Evolutionary conservation across 768 basidiomycete species (phyloP).

Genomic region (Trametes punicea): DNA sequence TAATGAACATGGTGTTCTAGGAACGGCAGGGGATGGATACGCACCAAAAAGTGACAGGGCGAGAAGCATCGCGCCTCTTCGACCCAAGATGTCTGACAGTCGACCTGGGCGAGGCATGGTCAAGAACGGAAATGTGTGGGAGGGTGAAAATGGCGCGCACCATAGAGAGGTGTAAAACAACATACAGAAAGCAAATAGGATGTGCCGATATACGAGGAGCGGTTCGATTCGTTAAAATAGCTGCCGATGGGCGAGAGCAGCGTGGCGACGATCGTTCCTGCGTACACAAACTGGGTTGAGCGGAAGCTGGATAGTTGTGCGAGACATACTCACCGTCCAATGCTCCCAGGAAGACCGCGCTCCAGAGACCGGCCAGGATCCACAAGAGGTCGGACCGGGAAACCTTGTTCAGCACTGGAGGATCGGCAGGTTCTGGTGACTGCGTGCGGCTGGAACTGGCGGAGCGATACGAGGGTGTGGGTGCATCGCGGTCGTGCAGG

Average conservation of each 20-base stretch:
- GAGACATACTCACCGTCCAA: conserved; percentile 79
- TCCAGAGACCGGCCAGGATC: conserved; percentile 79
- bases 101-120: conserved; percentile 50
- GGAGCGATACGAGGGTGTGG: conserved; percentile 25
- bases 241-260: conserved; percentile 83
- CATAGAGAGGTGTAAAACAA: conserved; percentile 89
- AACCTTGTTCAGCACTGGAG: conserved; percentile 36
- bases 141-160: conserved; percentile 36
- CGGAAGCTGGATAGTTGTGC: no score
- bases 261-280: conserved; percentile 86
- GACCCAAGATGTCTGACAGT: conserved; percentile 79
- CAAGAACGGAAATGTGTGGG: conserved; percentile 19
- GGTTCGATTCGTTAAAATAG: conserved; percentile 74
- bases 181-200: conserved; percentile 85
- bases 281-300: conserved; percentile 1
- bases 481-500: conserved; percentile 40
- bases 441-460: conserved; percentile 5
- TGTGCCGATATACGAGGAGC: conserved; percentile 85
- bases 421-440: conserved; percentile 12
- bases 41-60: conserved; percentile 81
- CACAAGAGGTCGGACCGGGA: conserved; percentile 56
- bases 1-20: conserved; percentile 22
- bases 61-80: conserved; percentile 84
- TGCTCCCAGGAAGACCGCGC: conserved; percentile 78
- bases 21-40: conserved; percentile 12